A percentile compares a stretch with the other conserved stretches of the same genome.
These are phyloP conservation scores for Sporothrix curviconia DNA, from an alignment of 2,329 filamentous ascomycete genomes.

Conservation along the genomic window DNA sequence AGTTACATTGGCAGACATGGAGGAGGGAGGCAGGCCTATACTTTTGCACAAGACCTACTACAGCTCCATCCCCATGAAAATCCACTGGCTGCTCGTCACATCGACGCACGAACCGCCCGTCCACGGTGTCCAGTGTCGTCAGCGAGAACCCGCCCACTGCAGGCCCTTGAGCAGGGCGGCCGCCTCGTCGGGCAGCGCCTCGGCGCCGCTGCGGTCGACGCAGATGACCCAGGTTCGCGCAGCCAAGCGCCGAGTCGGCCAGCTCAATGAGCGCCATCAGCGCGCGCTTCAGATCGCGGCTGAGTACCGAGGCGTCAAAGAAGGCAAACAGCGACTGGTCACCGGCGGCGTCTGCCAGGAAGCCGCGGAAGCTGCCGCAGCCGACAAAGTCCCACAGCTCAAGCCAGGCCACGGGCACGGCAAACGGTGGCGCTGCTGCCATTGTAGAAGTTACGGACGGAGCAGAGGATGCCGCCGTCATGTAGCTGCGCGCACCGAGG, in stretches of 20 bases:
- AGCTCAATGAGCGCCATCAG: slow-evolving; percentile 88
- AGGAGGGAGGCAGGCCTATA: background rate
- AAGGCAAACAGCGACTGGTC: slow-evolving; percentile 64
- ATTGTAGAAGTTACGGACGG: slow-evolving; percentile 12
- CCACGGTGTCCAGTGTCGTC: slow-evolving; percentile 73
- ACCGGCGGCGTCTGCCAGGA: slow-evolving; percentile 56
- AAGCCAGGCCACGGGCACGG: slow-evolving; percentile 50
- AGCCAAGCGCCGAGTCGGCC: slow-evolving; percentile 68
- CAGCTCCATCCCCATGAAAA: slow-evolving; percentile 84
- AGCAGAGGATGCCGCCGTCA: background rate
- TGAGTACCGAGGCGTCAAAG: slow-evolving; percentile 66
- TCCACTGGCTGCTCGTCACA: slow-evolving; percentile 65
- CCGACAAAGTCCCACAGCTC: slow-evolving; percentile 82
- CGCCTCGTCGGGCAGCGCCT: slow-evolving; percentile 53
- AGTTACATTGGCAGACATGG: too few relatives aligned
- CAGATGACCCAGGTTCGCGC: slow-evolving; percentile 73
- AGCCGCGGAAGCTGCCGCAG: slow-evolving; percentile 78
- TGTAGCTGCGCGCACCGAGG: background rate
- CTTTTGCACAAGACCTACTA: slow-evolving; percentile 37
- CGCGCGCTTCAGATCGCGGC: slow-evolving; percentile 79
- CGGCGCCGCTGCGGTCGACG: slow-evolving; percentile 54
- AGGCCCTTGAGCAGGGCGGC: slow-evolving; percentile 71
- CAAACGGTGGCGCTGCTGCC: slow-evolving; percentile 30
- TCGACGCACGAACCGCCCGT: slow-evolving; percentile 39
- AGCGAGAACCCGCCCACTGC: slow-evolving; percentile 92